A percentile compares a stretch with the other conserved stretches of the same genome.
These are phyloP conservation scores for Termitomyces sp. DNA, from an alignment of 768 basidiomycete species.

Conservation along the genomic window DNA sequence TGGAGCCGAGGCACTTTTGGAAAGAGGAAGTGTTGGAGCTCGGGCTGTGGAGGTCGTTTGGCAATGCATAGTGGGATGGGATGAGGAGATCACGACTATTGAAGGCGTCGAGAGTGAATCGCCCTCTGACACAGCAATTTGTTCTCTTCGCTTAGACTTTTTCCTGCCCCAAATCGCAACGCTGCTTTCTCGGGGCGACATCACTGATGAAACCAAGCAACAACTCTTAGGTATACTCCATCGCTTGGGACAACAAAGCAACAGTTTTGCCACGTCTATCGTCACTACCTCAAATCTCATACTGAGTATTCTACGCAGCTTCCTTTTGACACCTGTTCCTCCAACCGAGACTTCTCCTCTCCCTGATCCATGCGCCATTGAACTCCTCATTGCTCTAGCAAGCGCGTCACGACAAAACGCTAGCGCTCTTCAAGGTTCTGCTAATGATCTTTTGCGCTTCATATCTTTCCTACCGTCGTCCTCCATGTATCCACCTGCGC, in stretches of 20 bases:
- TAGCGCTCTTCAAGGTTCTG: constrained; percentile 42
- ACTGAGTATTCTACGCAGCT: constrained; percentile 43
- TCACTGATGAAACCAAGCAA: constrained; percentile 42
- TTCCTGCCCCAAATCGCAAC: constrained; percentile 46
- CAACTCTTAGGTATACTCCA: constrained; percentile 58
- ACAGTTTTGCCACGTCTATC: constrained; percentile 46
- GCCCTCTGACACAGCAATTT: constrained; percentile 23
- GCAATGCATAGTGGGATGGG: constrained; percentile 71
- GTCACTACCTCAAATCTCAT: constrained; percentile 48
- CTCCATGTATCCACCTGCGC: constrained; percentile 34
- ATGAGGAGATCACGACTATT: constrained; percentile 29
- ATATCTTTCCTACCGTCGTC: constrained; percentile 48
- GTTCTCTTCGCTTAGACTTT: constrained; percentile 30
- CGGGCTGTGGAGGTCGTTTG: constrained; percentile 69
- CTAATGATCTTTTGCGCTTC: constrained; percentile 71
- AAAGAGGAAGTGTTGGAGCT: constrained; percentile 62
- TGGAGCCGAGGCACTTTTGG: constrained; percentile 60
- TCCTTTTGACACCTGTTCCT: constrained; percentile 52
- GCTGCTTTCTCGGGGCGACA: constrained; percentile 33
- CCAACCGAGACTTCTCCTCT: constrained; percentile 26
- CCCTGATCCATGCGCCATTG: constrained; percentile 49
- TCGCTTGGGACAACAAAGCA: constrained; percentile 57
- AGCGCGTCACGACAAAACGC: constrained; percentile 69
- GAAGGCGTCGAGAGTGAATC: constrained; percentile 46
- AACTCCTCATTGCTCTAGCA: constrained; percentile 53